Evolutionary conservation across 75 land plant genomes (phyloP), one percentile per base, ranked within the genome.

Genomic region (Larix kaempferi): DNA sequence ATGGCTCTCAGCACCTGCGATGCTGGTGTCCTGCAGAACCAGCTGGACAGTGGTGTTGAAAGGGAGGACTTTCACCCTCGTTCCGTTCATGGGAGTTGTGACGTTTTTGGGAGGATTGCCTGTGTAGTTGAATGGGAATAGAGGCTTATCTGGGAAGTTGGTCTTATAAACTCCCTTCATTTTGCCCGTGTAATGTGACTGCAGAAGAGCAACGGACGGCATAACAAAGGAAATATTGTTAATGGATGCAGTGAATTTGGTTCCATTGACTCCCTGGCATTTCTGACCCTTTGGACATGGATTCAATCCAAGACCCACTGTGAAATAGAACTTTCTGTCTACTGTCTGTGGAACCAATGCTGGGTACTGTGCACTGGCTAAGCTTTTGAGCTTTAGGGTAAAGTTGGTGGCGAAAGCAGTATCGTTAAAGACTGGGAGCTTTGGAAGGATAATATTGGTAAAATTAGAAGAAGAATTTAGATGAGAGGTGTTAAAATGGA

Each of bases 171-270:
- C 56, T 25, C 86, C 84, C 35, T 61, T 73, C 16, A 78, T 57
- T 21, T 72, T 56, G 19, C 81, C 73, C 54, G 26, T 72, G 81
- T 65, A 87, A 77, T 82, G 80, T 6, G 86, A 74, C 64, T 83
- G 81, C 37, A 87, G 80, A 17, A 87, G 59, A 4, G 92, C 72
- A 58, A 74, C 76, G 4, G 57, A 82, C 35, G 92, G 92, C 14
- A 79, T 19, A 17, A 72, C 73, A 74, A 90, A 90, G 16, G 92
- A 84, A 57, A 90, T 79, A 65, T 90, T 90, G 78, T 90, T 90
- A n/a, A 90, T 63, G 37, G 88, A 75, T 5, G 84, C 90, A 14
- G 81, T 59, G 59, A 88, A 88, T 60, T 78, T 84, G 76, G 86
- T 82, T 22, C 84, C 84, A 37, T 80, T 78, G 17, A 77, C 59